Conservation (phyloP, 345 rosid species). For the Hevea brasiliensis region DNA sequence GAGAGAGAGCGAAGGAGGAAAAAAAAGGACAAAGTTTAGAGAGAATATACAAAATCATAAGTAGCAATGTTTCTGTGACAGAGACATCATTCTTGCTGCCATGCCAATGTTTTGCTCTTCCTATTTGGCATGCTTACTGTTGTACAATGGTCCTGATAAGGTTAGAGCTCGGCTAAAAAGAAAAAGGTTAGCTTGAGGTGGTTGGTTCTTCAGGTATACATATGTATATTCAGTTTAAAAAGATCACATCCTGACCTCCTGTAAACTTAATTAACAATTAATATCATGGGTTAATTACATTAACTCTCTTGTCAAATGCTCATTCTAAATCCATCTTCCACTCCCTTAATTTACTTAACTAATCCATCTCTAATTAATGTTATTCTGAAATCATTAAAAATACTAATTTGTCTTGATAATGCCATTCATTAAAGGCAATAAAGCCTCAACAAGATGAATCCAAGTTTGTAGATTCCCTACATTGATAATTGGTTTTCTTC, state of each 20-base stretch:
- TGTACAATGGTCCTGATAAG: constrained; percentile 9
- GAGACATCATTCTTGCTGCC: constrained; percentile 21
- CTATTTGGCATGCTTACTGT: background rate
- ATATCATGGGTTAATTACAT: too few species aligned
- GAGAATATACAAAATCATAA: constrained; percentile 13
- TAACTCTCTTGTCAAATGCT: too few species aligned
- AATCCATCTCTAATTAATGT: too few species aligned
- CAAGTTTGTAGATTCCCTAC: background rate
- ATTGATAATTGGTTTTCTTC: too few species aligned
- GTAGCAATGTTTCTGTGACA: constrained; percentile 22
- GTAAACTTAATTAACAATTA: background rate
- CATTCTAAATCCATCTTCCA: too few species aligned
- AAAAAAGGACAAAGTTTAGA: constrained; percentile 14
- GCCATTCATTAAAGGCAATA: too few species aligned
- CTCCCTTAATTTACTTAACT: too few species aligned
- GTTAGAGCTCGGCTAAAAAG: background rate
- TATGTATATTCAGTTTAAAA: background rate
- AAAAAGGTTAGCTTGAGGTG: background rate
- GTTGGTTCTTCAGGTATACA: background rate
- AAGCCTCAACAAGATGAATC: background rate
- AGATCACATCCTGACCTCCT: background rate
- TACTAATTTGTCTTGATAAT: too few species aligned
- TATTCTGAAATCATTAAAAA: too few species aligned
- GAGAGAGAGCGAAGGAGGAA: background rate
- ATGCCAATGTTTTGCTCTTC: constrained; percentile 13